phyloP scores from a whole-genome alignment of 2,329 filamentous ascomycete species.

The Fusarium protoensiforme region DNA sequence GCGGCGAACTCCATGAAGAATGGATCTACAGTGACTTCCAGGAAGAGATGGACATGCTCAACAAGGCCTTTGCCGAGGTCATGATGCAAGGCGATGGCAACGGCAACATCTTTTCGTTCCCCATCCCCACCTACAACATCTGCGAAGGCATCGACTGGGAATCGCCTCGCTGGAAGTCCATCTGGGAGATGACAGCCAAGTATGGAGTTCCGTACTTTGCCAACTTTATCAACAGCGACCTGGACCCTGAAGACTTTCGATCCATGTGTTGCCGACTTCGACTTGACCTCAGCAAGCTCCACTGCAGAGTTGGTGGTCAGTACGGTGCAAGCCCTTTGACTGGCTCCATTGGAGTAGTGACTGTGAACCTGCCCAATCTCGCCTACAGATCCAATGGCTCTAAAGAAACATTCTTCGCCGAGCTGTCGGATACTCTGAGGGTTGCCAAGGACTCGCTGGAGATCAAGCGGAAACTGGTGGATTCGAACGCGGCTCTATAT shows the following conservation, averaged over 20 bases:
- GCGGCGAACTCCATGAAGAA: slow-evolving; percentile 21
- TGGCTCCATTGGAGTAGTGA: slow-evolving; percentile 36
- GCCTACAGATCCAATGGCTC: slow-evolving; percentile 27
- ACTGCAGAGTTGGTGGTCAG: slow-evolving; percentile 37
- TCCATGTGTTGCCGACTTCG: slow-evolving; percentile 40
- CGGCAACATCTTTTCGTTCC: slow-evolving; percentile 40
- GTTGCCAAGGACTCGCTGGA: slow-evolving; percentile 38
- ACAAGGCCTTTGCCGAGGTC: slow-evolving; percentile 39
- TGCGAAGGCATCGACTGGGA: slow-evolving; percentile 40
- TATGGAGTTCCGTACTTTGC: slow-evolving; percentile 41
- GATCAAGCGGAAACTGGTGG: slow-evolving; percentile 33
- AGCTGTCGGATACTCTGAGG: slow-evolving; percentile 9
- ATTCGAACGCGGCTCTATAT: slow-evolving; percentile 27
- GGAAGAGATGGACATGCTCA: slow-evolving; percentile 40
- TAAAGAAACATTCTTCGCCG: slow-evolving; percentile 16
- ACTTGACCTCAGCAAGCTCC: slow-evolving; percentile 37
- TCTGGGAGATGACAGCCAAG: slow-evolving; percentile 42
- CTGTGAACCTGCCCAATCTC: slow-evolving; percentile 36
- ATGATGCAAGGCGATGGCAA: slow-evolving; percentile 42
- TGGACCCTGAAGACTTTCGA: slow-evolving; percentile 39
- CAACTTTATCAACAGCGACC: slow-evolving; percentile 40
- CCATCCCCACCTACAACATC: slow-evolving; percentile 38
- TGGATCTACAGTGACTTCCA: slow-evolving; percentile 39
- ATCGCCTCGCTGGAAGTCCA: slow-evolving; percentile 34
- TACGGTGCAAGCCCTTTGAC: slow-evolving; percentile 38